Percentiles rank a stretch among this genome's conserved stretches.
phyloP scores from a whole-genome alignment of 1,139 yeast species.

The Magnusiomyces paraingens region DNA sequence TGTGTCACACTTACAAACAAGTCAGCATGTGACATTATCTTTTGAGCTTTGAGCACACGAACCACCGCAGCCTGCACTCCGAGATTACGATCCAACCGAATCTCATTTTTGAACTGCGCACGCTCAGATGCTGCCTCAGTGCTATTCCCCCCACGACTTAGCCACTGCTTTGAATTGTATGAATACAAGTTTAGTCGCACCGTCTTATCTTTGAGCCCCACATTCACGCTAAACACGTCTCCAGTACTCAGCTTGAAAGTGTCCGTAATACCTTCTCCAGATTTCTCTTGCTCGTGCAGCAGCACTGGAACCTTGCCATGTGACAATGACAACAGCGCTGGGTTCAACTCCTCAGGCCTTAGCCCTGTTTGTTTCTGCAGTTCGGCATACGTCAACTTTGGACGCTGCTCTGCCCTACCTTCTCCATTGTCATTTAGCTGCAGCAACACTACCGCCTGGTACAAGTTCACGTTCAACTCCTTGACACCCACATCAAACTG shows the following conservation, averaged over 20 bases:
- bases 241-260: too few species aligned
- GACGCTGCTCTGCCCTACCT: background rate
- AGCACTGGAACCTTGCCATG: conserved; percentile 6
- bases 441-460: conserved; percentile 30
- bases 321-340: conserved; percentile 6
- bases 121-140: too few species aligned
- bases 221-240: too few species aligned
- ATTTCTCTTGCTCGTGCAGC: background rate
- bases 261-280: background rate
- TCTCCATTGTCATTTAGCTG: conserved; percentile 24
- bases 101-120: too few species aligned
- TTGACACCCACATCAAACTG: conserved; percentile 30
- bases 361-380: background rate
- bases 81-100: conserved; percentile 26
- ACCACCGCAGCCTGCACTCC: conserved; percentile 35
- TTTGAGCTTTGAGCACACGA: conserved; percentile 32
- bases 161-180: too few species aligned
- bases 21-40: conserved; percentile 30
- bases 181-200: too few species aligned
- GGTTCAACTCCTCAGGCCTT: conserved; percentile 2
- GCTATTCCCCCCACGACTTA: too few species aligned
- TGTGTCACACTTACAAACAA: conserved; percentile 30
- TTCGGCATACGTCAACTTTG: conserved; percentile 3
- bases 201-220: too few species aligned
- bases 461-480: conserved; percentile 28